Percentiles rank a stretch among this genome's conserved stretches.
These are phyloP conservation scores for Coemansia reversa DNA, from an alignment of 192 early-diverging fungal species.

Conservation along the genomic window DNA sequence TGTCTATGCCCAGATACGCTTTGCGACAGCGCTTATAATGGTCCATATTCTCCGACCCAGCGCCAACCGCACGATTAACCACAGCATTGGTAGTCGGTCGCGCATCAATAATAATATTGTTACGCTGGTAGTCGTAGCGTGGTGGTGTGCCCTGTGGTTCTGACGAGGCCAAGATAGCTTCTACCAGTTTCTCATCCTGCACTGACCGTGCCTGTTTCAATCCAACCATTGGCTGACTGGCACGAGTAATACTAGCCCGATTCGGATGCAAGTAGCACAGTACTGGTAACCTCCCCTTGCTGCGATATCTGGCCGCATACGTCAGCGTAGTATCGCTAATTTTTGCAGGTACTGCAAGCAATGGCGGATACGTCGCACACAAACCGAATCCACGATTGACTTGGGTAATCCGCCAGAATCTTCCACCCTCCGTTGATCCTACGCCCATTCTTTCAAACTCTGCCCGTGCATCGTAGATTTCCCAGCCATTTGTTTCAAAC, in stretches of 20 bases:
- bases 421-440: constrained; percentile 34
- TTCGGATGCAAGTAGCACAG: constrained; percentile 88
- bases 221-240: constrained; percentile 93
- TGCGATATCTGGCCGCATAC: constrained; percentile 86
- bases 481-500: constrained; percentile 58
- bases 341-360: constrained; percentile 77
- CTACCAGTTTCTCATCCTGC: constrained; percentile 96
- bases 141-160: constrained; percentile 50
- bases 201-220: constrained; percentile 92
- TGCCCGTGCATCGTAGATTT: constrained; percentile 66
- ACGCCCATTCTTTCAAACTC: constrained; percentile 90
- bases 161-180: constrained; percentile 78
- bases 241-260: constrained; percentile 86
- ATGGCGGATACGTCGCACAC: constrained; percentile 83
- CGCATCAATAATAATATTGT: constrained; percentile 92
- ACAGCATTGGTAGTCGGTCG: constrained; percentile 93
- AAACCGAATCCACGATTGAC: constrained; percentile 81
- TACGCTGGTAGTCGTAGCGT: constrained; percentile 53
- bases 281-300: constrained; percentile 86
- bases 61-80: constrained; percentile 87
- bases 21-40: constrained; percentile 89
- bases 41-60: constrained; percentile 93
- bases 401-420: constrained; percentile 75
- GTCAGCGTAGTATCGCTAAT: constrained; percentile 89
- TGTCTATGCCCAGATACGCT: constrained; percentile 89